A percentile compares a stretch with the other conserved stretches of the same genome.
These are phyloP conservation scores for Fusarium sp. DNA, from an alignment of 2,329 filamentous ascomycete genomes.

Conservation along the genomic window DNA sequence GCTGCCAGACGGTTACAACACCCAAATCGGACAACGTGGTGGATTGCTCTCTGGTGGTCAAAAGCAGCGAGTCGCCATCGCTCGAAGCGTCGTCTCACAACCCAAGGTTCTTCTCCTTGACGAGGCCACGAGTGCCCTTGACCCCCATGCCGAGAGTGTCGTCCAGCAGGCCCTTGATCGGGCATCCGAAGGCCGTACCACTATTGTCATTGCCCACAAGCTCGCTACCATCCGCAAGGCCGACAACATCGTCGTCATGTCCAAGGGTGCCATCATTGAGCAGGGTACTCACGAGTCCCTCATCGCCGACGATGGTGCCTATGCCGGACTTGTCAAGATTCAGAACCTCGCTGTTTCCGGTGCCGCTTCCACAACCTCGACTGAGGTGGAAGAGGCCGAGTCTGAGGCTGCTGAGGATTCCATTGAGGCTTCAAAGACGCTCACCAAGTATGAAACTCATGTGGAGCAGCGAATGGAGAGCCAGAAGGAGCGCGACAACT, in stretches of 20 bases:
- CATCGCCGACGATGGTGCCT: slow-evolving; percentile 60
- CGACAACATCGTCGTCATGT: slow-evolving; percentile 49
- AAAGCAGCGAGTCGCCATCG: slow-evolving; percentile 74
- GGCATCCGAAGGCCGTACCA: slow-evolving; percentile 67
- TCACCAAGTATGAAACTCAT: slow-evolving; percentile 48
- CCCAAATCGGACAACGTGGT: slow-evolving; percentile 71
- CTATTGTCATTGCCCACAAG: slow-evolving; percentile 73
- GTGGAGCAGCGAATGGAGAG: slow-evolving; percentile 48
- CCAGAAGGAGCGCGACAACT: slow-evolving; percentile 53
- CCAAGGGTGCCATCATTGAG: slow-evolving; percentile 41
- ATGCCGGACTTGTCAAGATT: slow-evolving; percentile 62
- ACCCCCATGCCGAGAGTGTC: slow-evolving; percentile 56
- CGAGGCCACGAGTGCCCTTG: slow-evolving; percentile 71
- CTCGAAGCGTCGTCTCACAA: slow-evolving; percentile 70
- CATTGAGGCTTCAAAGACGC: slow-evolving; percentile 41
- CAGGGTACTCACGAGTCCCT: slow-evolving; percentile 61
- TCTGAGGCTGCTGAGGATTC: slow-evolving; percentile 34
- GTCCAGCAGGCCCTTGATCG: slow-evolving; percentile 67
- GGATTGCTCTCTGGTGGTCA: slow-evolving; percentile 76
- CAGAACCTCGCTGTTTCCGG: slow-evolving; percentile 51
- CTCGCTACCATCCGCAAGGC: slow-evolving; percentile 54
- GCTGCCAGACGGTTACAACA: slow-evolving; percentile 62
- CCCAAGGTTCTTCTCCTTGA: slow-evolving; percentile 73
- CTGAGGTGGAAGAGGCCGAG: slow-evolving; percentile 40
- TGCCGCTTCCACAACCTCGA: slow-evolving; percentile 32